phyloP scores from a whole-genome alignment of 1,139 yeast species.

The Pichia sp. region DNA sequence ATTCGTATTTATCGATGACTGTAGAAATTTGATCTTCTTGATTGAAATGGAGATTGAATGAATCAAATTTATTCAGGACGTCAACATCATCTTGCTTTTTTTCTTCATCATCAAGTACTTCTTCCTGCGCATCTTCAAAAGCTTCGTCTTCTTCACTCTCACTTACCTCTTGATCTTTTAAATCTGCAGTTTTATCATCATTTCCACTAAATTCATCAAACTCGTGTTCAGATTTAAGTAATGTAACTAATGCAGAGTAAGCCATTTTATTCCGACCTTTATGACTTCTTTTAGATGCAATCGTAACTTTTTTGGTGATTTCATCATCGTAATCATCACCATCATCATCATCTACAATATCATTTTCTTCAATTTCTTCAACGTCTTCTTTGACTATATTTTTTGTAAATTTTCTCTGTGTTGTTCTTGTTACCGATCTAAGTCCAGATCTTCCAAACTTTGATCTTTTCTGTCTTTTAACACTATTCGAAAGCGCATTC shows the following conservation, averaged over 20 bases:
- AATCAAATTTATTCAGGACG: slow-evolving; percentile 39
- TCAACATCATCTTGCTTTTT: slow-evolving; percentile 30
- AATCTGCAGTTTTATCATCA: slow-evolving; percentile 28
- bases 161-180: slow-evolving; percentile 13
- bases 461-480: slow-evolving; percentile 18
- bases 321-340: slow-evolving; percentile 18
- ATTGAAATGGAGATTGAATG: slow-evolving; percentile 74
- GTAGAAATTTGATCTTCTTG: slow-evolving; percentile 35
- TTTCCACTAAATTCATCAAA: slow-evolving; percentile 24
- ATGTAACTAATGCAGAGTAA: slow-evolving; percentile 68
- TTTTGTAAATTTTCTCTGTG: slow-evolving; percentile 17
- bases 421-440: slow-evolving; percentile 52
- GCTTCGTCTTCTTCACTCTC: slow-evolving; percentile 32
- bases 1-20: slow-evolving; percentile 32
- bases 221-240: slow-evolving; percentile 50
- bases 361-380: slow-evolving; percentile 15
- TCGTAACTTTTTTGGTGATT: slow-evolving; percentile 2
- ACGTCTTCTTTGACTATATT: slow-evolving; percentile 17
- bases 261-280: slow-evolving; percentile 41
- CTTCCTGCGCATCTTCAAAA: slow-evolving; percentile 32
- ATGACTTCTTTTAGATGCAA: slow-evolving; percentile 20
- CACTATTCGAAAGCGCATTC: slow-evolving; percentile 17
- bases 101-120: slow-evolving; percentile 29
- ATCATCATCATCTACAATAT: slow-evolving; percentile 15
- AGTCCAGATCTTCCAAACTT: slow-evolving; percentile 56